These are phyloP conservation scores for Botrytis paeoniae DNA, from an alignment of 2,329 filamentous ascomycete genomes.

Conservation along the genomic window DNA sequence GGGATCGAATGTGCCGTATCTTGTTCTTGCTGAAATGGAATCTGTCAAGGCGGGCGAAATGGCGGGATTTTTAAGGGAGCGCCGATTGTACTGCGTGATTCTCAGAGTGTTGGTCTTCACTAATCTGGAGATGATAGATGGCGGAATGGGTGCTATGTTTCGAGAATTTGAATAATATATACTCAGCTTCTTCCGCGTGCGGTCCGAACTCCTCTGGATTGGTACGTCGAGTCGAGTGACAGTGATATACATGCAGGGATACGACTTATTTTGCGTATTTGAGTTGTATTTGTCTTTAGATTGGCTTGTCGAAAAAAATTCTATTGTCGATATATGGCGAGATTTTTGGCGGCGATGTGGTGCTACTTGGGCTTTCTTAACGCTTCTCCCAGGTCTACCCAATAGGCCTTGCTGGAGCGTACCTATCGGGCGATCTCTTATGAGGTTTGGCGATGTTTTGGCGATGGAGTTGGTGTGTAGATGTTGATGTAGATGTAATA, in stretches of 20 bases:
- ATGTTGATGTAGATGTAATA: not conserved
- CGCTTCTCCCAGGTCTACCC: not conserved
- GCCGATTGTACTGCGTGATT: not conserved
- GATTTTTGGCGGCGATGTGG: not conserved
- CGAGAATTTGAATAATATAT: not conserved
- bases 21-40: not conserved
- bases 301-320: not conserved
- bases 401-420: not conserved
- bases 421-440: not conserved
- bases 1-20: not conserved
- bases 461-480: not conserved
- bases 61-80: too few relatives aligned
- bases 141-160: not conserved
- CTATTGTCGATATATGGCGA: not conserved
- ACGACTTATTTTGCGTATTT: not conserved
- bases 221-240: not conserved
- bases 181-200: not conserved
- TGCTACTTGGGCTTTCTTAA: not conserved
- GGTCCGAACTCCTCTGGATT: not conserved
- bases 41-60: not conserved
- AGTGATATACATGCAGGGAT: not conserved
- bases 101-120: not conserved
- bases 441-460: not conserved
- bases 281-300: not conserved
- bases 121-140: not conserved